phyloP scores from a whole-genome alignment of 257 asterid species.

The Solanum stenotomum region DNA sequence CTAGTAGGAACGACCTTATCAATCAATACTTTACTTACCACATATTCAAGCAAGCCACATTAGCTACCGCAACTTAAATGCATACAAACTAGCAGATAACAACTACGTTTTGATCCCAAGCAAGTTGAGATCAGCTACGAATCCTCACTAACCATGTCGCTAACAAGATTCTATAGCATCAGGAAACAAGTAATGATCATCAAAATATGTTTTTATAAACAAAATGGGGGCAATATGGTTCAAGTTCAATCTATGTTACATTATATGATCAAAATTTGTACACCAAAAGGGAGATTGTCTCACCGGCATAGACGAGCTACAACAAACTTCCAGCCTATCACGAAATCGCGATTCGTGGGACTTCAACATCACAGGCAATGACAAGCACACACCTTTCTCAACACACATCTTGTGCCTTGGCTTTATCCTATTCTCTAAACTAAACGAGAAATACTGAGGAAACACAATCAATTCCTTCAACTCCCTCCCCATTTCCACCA shows the following conservation, averaged over 20 bases:
- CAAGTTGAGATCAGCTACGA: not conserved
- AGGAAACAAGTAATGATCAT: not conserved
- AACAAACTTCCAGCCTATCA: conserved; percentile 64
- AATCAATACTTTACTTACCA: not conserved
- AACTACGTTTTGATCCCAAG: not conserved
- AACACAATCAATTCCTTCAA: conserved; percentile 63
- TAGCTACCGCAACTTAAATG: not conserved
- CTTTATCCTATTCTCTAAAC: conserved; percentile 80
- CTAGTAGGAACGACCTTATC: conserved; percentile 65
- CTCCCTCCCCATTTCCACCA: conserved; percentile 90
- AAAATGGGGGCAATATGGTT: not conserved
- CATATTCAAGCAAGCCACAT: not conserved
- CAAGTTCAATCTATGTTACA: conserved; percentile 13
- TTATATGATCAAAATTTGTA: conserved; percentile 18
- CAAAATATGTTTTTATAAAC: not conserved
- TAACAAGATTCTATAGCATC: not conserved
- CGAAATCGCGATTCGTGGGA: conserved; percentile 34
- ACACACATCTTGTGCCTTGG: conserved; percentile 70
- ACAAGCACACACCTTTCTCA: conserved; percentile 68
- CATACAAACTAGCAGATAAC: not conserved
- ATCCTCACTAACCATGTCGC: not conserved
- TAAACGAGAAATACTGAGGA: conserved; percentile 87
- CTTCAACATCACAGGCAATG: conserved; percentile 81
- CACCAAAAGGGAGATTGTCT: conserved; percentile 76
- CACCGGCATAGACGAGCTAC: conserved; percentile 66